Conservation (phyloP, 2,329 filamentous ascomycete species). For the Diaporthe destruens region DNA sequence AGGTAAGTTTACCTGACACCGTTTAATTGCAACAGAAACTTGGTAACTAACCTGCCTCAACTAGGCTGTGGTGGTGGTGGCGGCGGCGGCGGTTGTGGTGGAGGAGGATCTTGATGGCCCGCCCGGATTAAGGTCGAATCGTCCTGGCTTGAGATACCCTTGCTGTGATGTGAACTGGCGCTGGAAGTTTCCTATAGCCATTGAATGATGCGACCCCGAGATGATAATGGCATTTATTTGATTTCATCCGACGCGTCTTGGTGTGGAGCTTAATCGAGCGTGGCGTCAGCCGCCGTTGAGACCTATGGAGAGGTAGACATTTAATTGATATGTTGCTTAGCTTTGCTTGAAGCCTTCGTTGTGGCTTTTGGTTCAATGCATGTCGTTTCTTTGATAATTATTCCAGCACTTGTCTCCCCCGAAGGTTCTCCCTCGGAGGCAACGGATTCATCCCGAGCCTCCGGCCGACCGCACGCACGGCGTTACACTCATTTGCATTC, state of each 20-base stretch:
- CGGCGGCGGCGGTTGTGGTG: not conserved
- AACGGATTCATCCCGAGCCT: not conserved
- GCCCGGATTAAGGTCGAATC: not conserved
- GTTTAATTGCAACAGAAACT: rapidly evolving
- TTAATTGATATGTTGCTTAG: not conserved
- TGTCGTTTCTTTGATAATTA: too few relatives aligned
- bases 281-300: too few relatives aligned
- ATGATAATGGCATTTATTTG: not conserved
- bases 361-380: too few relatives aligned
- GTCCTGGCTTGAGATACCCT: not conserved
- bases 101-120: not conserved
- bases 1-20: slow-evolving; percentile 24
- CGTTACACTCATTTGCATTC: too few relatives aligned
- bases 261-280: not conserved
- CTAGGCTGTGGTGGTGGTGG: not conserved
- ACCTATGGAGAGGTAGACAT: too few relatives aligned
- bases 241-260: not conserved
- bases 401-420: too few relatives aligned
- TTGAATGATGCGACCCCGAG: not conserved
- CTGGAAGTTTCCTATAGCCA: not conserved
- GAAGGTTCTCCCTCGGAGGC: too few relatives aligned
- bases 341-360: too few relatives aligned
- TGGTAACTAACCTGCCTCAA: not conserved
- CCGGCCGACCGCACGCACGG: too few relatives aligned
- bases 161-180: not conserved